Percentiles rank a stretch among this genome's conserved stretches.
phyloP scores from a whole-genome alignment of 176 grass and related monocot species.

The Avena insularis region DNA sequence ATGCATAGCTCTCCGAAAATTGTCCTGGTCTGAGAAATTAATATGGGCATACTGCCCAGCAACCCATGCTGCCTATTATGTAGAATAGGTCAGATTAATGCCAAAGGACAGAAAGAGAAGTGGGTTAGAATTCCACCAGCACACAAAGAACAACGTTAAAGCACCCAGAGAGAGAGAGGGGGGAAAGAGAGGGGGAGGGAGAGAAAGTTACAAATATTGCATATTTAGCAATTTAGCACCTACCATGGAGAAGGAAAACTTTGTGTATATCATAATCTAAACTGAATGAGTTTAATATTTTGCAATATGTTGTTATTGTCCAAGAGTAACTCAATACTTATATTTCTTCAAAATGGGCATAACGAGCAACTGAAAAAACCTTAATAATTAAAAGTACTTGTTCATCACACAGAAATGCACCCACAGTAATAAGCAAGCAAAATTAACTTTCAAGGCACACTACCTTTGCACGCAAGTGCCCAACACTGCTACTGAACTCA shows the following conservation, averaged over 20 bases:
- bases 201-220: background rate
- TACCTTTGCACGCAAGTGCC: constrained; percentile 92
- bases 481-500: constrained; percentile 73
- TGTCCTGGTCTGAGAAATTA: constrained; percentile 72
- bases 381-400: background rate
- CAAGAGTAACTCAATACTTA: background rate
- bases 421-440: constrained; percentile 19
- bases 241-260: constrained; percentile 7
- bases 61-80: constrained; percentile 87
- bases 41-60: constrained; percentile 95
- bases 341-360: background rate
- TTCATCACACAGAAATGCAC: background rate
- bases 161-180: background rate
- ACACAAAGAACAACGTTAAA: constrained; percentile 22
- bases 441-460: constrained; percentile 35
- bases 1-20: constrained; percentile 81
- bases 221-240: background rate
- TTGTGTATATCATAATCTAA: background rate
- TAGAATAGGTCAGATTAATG: constrained; percentile 38
- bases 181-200: background rate
- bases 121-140: background rate
- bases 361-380: background rate
- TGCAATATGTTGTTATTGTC: background rate
- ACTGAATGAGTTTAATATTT: background rate
- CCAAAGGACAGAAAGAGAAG: constrained; percentile 1